Base-by-base conservation (phyloP, 768 basidiomycete genomes). In the Mycena olivaceomarginata region DNA sequence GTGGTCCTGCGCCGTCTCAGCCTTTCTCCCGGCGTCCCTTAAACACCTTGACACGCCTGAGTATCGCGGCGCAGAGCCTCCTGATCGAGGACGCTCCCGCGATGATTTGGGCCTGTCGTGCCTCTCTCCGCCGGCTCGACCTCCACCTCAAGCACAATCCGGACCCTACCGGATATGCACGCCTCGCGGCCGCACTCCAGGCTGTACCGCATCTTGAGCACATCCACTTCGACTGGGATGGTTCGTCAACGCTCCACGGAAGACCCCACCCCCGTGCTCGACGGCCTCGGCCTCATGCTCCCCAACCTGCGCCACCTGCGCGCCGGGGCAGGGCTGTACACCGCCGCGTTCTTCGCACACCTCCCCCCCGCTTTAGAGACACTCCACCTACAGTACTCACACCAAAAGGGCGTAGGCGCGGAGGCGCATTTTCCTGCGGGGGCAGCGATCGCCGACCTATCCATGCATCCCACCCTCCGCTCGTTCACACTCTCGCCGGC, bases 101-200 rank as follows among this genome's bases (percentile, higher is more conserved):
- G 1, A 22, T 70, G 5, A 41, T 70, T 45, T 40, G 22, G 20
- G 68, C 56, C 1, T 59, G 68, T 12, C 9, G 18, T 9, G n/a
- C 56, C 40, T 22, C 39, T 1, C 56, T 70, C 40, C 68, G 56
- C 2, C 48, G 68, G 12, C 20, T 70, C 16, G 68, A 70, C 22
- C 40, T 70, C 53, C 22, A 7, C 1, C 39, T 63, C 20, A 63
- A 18, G 5, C 59, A 60, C 16, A 12, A 10, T 7, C 59, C 59
- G 12, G 31, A 60, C 39, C 16, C 37, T 31, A 6, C 13, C 4
- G 60, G 39, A 1, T 63, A 63, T 41, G 10, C 40, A 1, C 40
- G 18, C 7, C 40, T 63, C 2, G 5, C 7, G 3, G 9, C 4
- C 39, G 60, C 60, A 10, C 20, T 63, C 9, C 60, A n/a, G 8